Base-by-base conservation (phyloP, 1,139 yeast species). In the Pichia sp. region DNA sequence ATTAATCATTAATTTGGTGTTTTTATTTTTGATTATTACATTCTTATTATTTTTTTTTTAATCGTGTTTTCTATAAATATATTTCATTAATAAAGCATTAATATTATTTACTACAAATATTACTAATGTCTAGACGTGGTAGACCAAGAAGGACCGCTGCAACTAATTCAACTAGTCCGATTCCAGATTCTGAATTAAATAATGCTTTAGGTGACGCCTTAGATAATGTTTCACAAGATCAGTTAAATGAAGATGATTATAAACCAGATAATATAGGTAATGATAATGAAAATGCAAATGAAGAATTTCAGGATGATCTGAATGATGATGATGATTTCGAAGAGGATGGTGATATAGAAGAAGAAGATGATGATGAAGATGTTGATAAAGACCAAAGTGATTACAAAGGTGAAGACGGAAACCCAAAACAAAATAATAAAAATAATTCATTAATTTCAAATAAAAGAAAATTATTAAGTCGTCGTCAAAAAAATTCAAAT, bases 311-410 rank as follows among this genome's bases (percentile, higher is more conserved):
- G 26, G 51, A 47, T 20, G 40, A 35, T 30, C 46, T 41, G 22
- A 47, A 49, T 6, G 53, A 46, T 34, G 47, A 41, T 16, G 40
- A 33, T 24, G 51, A 46, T 37, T 42, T 36, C 26, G 36, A 35
- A 10, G 25, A 33, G 22, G 46, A 40, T 27, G 33, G 23, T n/a
- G 41, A 34, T 8, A 48, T 30, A 9, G 52, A 45, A 23, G 51
- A 45, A 23, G 56, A 55, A 20, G 50, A 33, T 8, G 47, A 43
- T 16, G 51, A 43, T 22, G 55, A 55, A 26, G 39, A 54, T 16
- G 50, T 33, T 10, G 47, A 46, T 24, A 52, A n/a, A n/a, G n/a
- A n/a, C n/a, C n/a, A n/a, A n/a, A n/a, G n/a, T n/a, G n/a, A n/a
- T n/a, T n/a, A n/a, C n/a, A n/a, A n/a, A n/a, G n/a, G n/a, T n/a